Percentiles rank a stretch among this genome's conserved stretches.
phyloP scores from a whole-genome alignment of 2,329 filamentous ascomycete genomes.

The Ceratocystis diversiconidia region DNA sequence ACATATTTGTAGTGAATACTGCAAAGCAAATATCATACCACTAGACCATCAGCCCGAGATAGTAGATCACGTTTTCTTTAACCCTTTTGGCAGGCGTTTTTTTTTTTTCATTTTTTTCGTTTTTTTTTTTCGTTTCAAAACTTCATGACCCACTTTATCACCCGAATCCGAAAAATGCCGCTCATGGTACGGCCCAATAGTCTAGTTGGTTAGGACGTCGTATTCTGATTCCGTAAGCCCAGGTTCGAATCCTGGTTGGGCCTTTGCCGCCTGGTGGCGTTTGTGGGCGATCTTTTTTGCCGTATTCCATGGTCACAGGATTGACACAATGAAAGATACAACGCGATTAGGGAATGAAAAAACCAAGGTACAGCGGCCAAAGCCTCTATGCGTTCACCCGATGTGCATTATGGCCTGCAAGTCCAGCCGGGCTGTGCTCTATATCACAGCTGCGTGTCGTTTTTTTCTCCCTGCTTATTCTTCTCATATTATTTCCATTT shows the following conservation, averaged over 20 bases:
- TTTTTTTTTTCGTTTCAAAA: too few relatives aligned
- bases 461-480: not conserved
- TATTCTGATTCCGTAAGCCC: slow-evolving; percentile 17
- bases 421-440: not conserved
- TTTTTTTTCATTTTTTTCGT: too few relatives aligned
- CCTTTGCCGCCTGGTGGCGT: not conserved
- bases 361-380: not conserved
- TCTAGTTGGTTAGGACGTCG: slow-evolving; percentile 18
- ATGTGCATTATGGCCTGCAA: not conserved
- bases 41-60: slow-evolving; percentile 18
- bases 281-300: not conserved
- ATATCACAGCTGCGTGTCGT: not conserved
- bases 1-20: slow-evolving; percentile 18
- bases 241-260: slow-evolving; percentile 18
- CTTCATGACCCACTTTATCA: too few relatives aligned
- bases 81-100: too few relatives aligned
- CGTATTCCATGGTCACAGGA: not conserved
- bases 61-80: not conserved
- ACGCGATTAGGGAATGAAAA: not conserved
- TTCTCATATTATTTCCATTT: not conserved
- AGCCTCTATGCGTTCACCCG: not conserved
- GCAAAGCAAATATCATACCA: slow-evolving; percentile 20
- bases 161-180: too few relatives aligned
- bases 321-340: not conserved
- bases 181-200: slow-evolving; percentile 11